Conservation (phyloP, 2,329 filamentous ascomycete species). For the Epichloe bromicola region DNA sequence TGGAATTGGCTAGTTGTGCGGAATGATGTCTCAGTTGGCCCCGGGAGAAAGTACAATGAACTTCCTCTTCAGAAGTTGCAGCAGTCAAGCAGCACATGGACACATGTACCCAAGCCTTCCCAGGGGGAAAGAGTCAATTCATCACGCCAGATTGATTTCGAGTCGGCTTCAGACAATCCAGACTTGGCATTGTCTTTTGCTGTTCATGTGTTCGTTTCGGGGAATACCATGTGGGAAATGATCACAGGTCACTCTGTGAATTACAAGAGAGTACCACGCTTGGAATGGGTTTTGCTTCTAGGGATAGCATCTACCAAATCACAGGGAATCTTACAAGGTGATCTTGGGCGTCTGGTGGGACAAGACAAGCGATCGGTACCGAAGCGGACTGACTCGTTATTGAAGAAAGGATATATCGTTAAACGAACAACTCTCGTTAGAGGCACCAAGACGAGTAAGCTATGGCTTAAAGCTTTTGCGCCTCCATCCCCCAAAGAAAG, state of each 20-base stretch:
- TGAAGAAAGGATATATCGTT: conserved; percentile 47
- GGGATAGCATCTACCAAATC: conserved; percentile 42
- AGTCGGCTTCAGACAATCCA: neutral
- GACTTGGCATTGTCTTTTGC: neutral
- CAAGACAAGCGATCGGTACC: conserved; percentile 53
- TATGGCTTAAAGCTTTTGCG: conserved; percentile 46
- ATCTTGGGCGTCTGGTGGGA: conserved; percentile 41
- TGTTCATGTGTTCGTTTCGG: conserved; percentile 32
- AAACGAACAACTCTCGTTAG: conserved; percentile 46
- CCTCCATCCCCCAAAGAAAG: conserved; percentile 28
- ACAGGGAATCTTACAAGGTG: conserved; percentile 46
- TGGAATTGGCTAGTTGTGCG: conserved; percentile 24
- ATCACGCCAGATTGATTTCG: neutral
- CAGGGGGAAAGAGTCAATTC: neutral
- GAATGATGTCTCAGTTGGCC: conserved; percentile 23
- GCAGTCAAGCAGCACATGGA: neutral
- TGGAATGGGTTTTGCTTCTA: conserved; percentile 45
- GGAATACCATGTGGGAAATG: conserved; percentile 45
- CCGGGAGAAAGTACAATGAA: conserved; percentile 18
- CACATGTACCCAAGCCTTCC: neutral
- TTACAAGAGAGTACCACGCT: conserved; percentile 41
- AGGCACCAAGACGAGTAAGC: conserved; percentile 48
- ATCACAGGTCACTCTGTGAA: conserved; percentile 47
- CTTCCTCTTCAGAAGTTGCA: conserved; percentile 26
- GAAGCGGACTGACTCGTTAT: conserved; percentile 44